Evolutionary conservation across 805 yeast species (phyloP).

Genomic region (Pichia sporocuriosa): DNA sequence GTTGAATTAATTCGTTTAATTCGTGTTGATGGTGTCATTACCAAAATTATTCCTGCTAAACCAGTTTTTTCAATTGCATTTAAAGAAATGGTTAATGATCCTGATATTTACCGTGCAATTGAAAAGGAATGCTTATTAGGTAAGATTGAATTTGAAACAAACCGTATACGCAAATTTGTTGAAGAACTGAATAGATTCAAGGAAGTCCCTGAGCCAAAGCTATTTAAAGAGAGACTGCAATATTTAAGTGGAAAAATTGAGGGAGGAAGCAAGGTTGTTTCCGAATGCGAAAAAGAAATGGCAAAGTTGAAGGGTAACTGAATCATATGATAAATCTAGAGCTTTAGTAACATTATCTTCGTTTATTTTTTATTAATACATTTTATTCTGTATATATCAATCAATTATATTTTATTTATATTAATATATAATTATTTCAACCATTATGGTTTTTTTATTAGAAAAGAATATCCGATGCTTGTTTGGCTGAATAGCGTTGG

Average conservation of each 20-base stretch:
- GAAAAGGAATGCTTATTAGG: constrained; percentile 55
- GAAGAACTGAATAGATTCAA: constrained; percentile 61
- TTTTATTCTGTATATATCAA: background rate
- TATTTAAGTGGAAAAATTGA: constrained; percentile 66
- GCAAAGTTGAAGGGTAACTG: constrained; percentile 12
- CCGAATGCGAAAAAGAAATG: constrained; percentile 38
- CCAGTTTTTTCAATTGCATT: constrained; percentile 84
- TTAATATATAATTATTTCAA: background rate
- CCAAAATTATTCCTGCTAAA: constrained; percentile 66
- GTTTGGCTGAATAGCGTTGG: constrained; percentile 27
- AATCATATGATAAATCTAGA: background rate
- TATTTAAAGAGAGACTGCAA: constrained; percentile 53
- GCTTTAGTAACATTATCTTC: background rate
- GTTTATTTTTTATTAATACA: background rate
- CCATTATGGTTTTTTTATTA: background rate
- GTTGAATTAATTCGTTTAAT: constrained; percentile 65
- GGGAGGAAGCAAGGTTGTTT: constrained; percentile 46
- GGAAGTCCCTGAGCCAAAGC: constrained; percentile 42
- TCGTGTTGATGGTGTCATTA: constrained; percentile 71
- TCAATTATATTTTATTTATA: background rate
- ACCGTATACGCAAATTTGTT: constrained; percentile 58
- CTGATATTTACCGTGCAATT: constrained; percentile 47
- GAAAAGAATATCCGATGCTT: constrained; percentile 15
- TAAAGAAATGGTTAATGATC: constrained; percentile 51
- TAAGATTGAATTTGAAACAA: constrained; percentile 52